Evolutionary conservation across 1,284 basidiomycete species (phyloP), one percentile per base, ranked within the genome.

Genomic region (Ustilago lituana): DNA sequence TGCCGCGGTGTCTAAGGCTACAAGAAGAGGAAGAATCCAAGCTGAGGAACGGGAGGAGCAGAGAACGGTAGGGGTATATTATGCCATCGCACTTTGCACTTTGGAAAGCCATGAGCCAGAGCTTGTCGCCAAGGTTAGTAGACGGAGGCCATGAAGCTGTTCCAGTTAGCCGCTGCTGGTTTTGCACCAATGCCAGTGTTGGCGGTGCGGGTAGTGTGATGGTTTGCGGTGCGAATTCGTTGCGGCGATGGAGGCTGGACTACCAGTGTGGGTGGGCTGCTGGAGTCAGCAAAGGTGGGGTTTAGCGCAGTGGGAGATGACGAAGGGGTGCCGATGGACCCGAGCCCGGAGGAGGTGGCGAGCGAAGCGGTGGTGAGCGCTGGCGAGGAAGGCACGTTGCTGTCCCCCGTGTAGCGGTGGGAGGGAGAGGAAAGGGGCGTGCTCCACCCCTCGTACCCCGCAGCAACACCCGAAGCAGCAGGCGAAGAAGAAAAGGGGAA

Each of bases 191-290:
- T n/a, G n/a, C n/a, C n/a, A n/a, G n/a, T n/a, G n/a, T n/a, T n/a
- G n/a, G n/a, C n/a, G n/a, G n/a, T n/a, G n/a, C n/a, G n/a, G n/a
- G n/a, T n/a, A n/a, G n/a, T n/a, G n/a, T n/a, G n/a, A n/a, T n/a
- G n/a, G n/a, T n/a, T n/a, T n/a, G 27, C 27, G 3, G 12, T 22
- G 14, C 54, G 47, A 12, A 58, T 6, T 0, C 66, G 43, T 37
- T 64, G 66, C 2, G 66, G 66, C 0, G 53, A 57, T 6, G 66
- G 66, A 5, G 66, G 66, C 26, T 70, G 61, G 0, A 70, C 38
- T n/a, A 70, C 61, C 4, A 70, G 46, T 7, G 53, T 61, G 0
- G 66, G 66, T 6, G n/a, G n/a, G n/a, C n/a, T n/a, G n/a, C n/a
- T n/a, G n/a, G n/a, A n/a, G n/a, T n/a, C n/a, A n/a, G n/a, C n/a